Evolutionary conservation across 2,329 filamentous ascomycete species (phyloP), one percentile per base, ranked within the genome.

Genomic region (Pseudogymnoascus sp.): DNA sequence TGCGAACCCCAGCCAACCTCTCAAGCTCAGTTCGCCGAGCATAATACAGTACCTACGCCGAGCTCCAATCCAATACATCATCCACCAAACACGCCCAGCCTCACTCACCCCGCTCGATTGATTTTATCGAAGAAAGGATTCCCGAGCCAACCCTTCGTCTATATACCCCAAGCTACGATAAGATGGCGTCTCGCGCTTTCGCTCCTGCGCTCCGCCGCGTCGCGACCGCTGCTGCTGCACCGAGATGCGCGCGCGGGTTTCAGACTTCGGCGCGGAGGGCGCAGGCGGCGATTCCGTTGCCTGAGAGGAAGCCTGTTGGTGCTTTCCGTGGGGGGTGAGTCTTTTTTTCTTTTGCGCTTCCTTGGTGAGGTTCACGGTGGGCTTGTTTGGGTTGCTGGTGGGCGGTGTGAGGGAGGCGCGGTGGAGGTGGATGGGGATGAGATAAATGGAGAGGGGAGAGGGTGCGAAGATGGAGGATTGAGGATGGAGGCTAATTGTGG

Each of bases 291-390:
- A 75, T 74, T 24, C 75, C 76, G 56, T 69, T 83, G 62, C 80
- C 85, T 29, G 77, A 80, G n/a, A 81, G 79, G 74, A 89, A 84
- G 74, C 87, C 87, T 6, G 82, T 89, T 61, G 87, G 87, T 63
- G 87, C 87, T 69, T 90, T 90, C 73, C 78, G 87, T 72, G 87
- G 86, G 79, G 86, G 86, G 87, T 90, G 75, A 80, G 85, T 80
- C 63, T 35, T 35, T 11, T 53, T 14, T 21, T 40, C 5, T 7
- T 21, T 61, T 29, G 11, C 63, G 35, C 16, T 29, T 2, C 40
- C 35, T 35, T 21, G 38, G 14, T 19, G 21, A 14, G 14, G 16
- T 16, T 33, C 50, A 31, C 62, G 24, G 24, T 26, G 24, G 24
- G 24, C 24, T 26, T 26, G 24, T 26, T 26, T 26, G 24, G 24